A percentile compares a stretch with the other conserved stretches of the same genome.
These are phyloP conservation scores for Vitis cinerea DNA, from an alignment of 164 flowering plant genomes.

Conservation along the genomic window DNA sequence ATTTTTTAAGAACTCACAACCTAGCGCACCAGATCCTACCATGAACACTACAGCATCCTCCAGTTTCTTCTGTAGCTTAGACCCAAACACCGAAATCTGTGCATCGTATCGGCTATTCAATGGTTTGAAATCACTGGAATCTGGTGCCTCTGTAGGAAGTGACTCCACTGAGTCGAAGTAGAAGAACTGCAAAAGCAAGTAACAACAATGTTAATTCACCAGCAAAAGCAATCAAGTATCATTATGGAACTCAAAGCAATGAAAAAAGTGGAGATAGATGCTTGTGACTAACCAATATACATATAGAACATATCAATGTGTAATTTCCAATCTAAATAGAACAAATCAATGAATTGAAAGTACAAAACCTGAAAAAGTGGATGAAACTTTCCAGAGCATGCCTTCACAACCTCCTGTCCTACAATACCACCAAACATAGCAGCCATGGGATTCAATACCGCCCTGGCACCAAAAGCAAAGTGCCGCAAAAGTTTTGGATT, in stretches of 20 bases:
- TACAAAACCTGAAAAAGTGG: constrained; percentile 73
- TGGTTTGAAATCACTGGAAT: constrained; percentile 60
- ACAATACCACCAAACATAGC: constrained; percentile 97
- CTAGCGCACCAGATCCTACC: constrained; percentile 91
- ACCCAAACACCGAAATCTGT: constrained; percentile 84
- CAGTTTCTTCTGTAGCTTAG: constrained; percentile 75
- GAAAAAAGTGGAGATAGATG: not conserved
- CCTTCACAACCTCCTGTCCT: constrained; percentile 90
- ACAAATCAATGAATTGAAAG: too few species aligned
- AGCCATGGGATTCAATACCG: constrained; percentile 92
- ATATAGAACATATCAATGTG: not conserved
- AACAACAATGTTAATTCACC: not conserved
- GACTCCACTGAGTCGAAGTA: constrained; percentile 86
- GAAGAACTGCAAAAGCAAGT: constrained; percentile 52
- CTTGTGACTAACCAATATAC: not conserved
- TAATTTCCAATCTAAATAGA: not conserved
- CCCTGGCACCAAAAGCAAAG: constrained; percentile 85
- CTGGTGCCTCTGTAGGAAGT: constrained; percentile 64
- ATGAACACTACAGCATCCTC: constrained; percentile 71
- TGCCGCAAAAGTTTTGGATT: constrained; percentile 57
- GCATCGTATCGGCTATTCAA: constrained; percentile 78
- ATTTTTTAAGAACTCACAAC: constrained; percentile 88
- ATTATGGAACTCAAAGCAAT: not conserved
- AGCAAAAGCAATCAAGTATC: not conserved
- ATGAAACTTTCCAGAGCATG: constrained; percentile 94